A percentile compares a stretch with the other conserved stretches of the same genome.
phyloP scores from a whole-genome alignment of 208 protist genomes.

The Wallacemonas sp. region DNA sequence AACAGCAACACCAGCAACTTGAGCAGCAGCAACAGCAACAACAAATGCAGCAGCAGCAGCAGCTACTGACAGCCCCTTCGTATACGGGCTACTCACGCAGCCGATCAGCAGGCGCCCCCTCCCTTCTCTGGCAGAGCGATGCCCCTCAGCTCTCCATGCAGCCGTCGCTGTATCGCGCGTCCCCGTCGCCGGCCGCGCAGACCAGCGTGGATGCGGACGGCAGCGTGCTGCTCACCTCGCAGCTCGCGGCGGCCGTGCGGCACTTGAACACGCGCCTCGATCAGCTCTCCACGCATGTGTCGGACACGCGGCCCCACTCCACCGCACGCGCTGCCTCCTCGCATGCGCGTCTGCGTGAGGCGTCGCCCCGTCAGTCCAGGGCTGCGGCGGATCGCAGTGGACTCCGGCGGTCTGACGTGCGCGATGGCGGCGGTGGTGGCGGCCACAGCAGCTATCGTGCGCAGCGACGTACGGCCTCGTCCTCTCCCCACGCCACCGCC shows the following conservation, averaged over 20 bases:
- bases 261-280: conserved; percentile 9
- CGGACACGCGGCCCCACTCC: background rate
- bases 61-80: no score
- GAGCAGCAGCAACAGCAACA: conserved; percentile 20
- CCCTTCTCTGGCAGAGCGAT: background rate
- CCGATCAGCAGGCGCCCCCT: background rate
- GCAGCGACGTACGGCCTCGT: background rate
- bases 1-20: conserved; percentile 18
- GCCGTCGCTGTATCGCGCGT: no score
- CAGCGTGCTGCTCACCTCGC: background rate
- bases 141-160: no score
- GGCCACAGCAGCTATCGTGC: conserved; percentile 10
- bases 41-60: conserved; percentile 13
- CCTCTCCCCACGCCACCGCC: background rate
- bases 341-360: background rate
- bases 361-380: background rate
- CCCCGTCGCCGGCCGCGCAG: no score
- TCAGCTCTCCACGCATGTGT: conserved; percentile 4
- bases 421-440: background rate
- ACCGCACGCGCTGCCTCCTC: background rate
- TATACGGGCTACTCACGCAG: conserved; percentile 1
- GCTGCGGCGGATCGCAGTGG: background rate
- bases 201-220: background rate
- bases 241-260: conserved; percentile 3
- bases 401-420: background rate